Conservation (phyloP, 2,329 filamentous ascomycete genomes). For the Ophiostoma populinum region DNA sequence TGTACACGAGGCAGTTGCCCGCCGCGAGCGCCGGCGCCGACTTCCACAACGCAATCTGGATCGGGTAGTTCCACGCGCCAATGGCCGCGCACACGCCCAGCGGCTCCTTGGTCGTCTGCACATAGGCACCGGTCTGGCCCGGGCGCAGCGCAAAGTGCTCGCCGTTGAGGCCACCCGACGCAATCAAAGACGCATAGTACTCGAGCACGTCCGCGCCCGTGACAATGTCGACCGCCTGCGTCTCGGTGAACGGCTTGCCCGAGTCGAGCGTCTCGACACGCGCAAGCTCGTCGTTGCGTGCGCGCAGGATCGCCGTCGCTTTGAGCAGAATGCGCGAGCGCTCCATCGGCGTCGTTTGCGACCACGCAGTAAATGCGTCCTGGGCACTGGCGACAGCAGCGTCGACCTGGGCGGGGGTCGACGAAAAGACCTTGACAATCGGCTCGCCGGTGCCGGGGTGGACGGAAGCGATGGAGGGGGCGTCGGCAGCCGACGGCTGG, state of each 20-base stretch:
- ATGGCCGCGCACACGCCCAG: conserved; percentile 19
- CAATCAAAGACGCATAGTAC: conserved; percentile 19
- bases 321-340: conserved; percentile 64
- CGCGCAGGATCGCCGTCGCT: conserved; percentile 55
- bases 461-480: conserved; percentile 49
- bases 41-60: conserved; percentile 23
- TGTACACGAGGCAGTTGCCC: conserved; percentile 27
- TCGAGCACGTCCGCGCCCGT: conserved; percentile 22
- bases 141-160: conserved; percentile 22
- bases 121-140: conserved; percentile 26
- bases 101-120: conserved; percentile 21
- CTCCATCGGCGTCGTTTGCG: conserved; percentile 52
- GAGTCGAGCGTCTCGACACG: conserved; percentile 69
- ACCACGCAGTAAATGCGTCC: conserved; percentile 60
- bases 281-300: conserved; percentile 65
- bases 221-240: conserved; percentile 64
- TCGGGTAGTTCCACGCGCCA: conserved; percentile 23
- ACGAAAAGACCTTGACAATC: conserved; percentile 54
- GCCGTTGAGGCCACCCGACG: conserved; percentile 12
- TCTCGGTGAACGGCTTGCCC: conserved; percentile 73
- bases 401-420: conserved; percentile 44
- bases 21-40: conserved; percentile 24
- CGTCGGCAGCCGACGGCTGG: conserved; percentile 37
- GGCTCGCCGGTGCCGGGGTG: conserved; percentile 55
- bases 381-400: conserved; percentile 54